Conservation (phyloP, 352 stramenopile genomes). For the Phytophthora chlamydospora region DNA sequence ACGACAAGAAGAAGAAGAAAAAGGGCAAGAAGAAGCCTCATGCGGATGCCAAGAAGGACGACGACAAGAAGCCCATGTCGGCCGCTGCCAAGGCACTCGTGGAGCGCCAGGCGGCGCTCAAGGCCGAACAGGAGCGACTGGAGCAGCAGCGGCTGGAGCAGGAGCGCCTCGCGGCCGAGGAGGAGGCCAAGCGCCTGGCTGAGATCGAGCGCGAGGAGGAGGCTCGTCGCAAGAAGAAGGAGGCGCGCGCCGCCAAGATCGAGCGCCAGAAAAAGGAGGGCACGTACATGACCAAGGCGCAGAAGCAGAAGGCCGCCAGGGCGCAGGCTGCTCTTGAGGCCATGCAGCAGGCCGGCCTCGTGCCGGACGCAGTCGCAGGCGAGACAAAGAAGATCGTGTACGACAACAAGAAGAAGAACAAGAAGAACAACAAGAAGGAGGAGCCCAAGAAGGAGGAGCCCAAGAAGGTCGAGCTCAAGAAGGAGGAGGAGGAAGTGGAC, state of each 20-base stretch:
- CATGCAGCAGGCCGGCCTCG: constrained; percentile 93
- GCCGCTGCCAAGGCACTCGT: constrained; percentile 72
- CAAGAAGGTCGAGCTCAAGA: constrained; percentile 43
- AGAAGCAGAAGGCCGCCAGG: constrained; percentile 94
- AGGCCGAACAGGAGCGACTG: constrained; percentile 76
- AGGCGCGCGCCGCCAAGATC: constrained; percentile 86
- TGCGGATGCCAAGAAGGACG: constrained; percentile 57
- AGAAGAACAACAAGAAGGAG: constrained; percentile 46
- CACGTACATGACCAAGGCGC: constrained; percentile 99
- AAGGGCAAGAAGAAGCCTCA: constrained; percentile 82
- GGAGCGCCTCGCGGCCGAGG: constrained; percentile 69
- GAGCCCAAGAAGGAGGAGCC: constrained; percentile 39
- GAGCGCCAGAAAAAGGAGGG: constrained; percentile 96
- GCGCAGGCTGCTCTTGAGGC: constrained; percentile 91
- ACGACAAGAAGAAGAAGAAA: constrained; percentile 89
- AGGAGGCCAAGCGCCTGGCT: constrained; percentile 58
- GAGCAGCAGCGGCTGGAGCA: constrained; percentile 64
- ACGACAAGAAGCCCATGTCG: constrained; percentile 78
- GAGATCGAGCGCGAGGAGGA: constrained; percentile 66
- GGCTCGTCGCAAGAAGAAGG: constrained; percentile 80
- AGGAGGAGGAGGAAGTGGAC: constrained; percentile 73
- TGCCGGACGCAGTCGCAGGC: constrained; percentile 51
- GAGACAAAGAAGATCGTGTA: constrained; percentile 94
- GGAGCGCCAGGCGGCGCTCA: constrained; percentile 76
- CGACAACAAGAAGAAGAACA: constrained; percentile 88